These are phyloP conservation scores for Candida tammaniensis DNA, from an alignment of 805 yeast species.

Conservation along the genomic window DNA sequence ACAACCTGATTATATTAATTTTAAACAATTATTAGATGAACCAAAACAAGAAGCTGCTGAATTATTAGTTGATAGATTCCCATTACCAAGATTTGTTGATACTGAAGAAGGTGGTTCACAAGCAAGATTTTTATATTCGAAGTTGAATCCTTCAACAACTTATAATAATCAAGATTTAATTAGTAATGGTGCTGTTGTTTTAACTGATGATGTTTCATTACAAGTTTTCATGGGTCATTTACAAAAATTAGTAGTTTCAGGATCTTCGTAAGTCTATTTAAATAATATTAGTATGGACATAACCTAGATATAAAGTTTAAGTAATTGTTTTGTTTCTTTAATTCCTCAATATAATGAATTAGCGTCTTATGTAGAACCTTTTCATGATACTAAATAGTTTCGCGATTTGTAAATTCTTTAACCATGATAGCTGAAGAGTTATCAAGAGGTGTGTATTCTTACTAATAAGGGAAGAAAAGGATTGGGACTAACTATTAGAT, in stretches of 20 bases:
- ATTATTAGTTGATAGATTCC: constrained; percentile 89
- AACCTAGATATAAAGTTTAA: too few relatives aligned
- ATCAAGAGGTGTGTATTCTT: constrained; percentile 14
- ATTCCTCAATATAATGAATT: too few relatives aligned
- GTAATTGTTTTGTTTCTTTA: too few relatives aligned
- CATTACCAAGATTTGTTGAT: constrained; percentile 81
- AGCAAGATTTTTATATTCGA: constrained; percentile 68
- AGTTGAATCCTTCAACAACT: constrained; percentile 63
- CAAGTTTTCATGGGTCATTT: constrained; percentile 58
- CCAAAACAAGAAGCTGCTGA: constrained; percentile 93
- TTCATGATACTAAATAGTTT: too few relatives aligned
- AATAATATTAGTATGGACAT: too few relatives aligned
- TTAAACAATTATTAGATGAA: constrained; percentile 79
- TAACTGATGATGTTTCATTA: constrained; percentile 61
- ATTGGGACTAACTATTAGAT: constrained; percentile 42
- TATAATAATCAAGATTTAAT: constrained; percentile 28
- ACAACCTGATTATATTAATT: constrained; percentile 83
- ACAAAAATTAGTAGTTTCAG: constrained; percentile 31
- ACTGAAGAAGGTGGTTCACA: constrained; percentile 77
- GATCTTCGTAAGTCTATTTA: constrained; percentile 10
- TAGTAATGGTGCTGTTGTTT: constrained; percentile 31
- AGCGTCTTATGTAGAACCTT: too few relatives aligned
- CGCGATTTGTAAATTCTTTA: too few relatives aligned
- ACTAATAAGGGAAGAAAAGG: too few relatives aligned
- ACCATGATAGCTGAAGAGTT: constrained; percentile 7